These are phyloP conservation scores for Fusarium pseudocircinatum DNA, from an alignment of 2,329 filamentous ascomycete genomes.

Conservation along the genomic window DNA sequence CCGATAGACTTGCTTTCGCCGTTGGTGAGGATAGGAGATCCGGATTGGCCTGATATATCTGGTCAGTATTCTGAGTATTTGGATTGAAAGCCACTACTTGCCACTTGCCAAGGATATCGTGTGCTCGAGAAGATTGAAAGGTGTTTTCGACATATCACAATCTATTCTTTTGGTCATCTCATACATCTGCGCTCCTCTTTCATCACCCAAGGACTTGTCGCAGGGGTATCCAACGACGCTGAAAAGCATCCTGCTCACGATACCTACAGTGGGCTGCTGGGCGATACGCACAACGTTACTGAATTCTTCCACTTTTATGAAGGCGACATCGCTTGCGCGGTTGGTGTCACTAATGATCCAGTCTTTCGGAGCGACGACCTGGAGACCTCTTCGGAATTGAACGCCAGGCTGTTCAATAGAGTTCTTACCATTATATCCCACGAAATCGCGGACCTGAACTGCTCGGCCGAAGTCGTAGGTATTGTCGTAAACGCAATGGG, in stretches of 20 bases:
- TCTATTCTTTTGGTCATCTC: background rate
- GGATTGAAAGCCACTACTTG: accelerated
- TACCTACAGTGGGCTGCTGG: background rate
- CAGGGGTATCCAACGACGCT: background rate
- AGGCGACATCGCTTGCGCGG: background rate
- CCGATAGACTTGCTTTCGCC: background rate
- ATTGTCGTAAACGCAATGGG: background rate
- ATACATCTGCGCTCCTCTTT: background rate
- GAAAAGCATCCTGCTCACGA: background rate
- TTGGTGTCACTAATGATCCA: background rate
- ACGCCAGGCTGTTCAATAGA: background rate
- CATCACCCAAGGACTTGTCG: background rate
- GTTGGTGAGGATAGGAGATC: background rate
- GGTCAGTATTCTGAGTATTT: accelerated
- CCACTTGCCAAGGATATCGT: background rate
- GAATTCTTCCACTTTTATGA: background rate
- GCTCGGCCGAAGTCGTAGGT: background rate
- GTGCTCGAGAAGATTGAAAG: background rate
- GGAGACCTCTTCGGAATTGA: background rate
- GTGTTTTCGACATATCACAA: background rate
- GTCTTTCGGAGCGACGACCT: background rate
- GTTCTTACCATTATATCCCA: background rate
- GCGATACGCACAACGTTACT: background rate
- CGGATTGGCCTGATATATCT: background rate
- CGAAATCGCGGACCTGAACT: background rate